Base-by-base conservation (phyloP, 139 green algal species). In the Micromonas commoda region DNA sequence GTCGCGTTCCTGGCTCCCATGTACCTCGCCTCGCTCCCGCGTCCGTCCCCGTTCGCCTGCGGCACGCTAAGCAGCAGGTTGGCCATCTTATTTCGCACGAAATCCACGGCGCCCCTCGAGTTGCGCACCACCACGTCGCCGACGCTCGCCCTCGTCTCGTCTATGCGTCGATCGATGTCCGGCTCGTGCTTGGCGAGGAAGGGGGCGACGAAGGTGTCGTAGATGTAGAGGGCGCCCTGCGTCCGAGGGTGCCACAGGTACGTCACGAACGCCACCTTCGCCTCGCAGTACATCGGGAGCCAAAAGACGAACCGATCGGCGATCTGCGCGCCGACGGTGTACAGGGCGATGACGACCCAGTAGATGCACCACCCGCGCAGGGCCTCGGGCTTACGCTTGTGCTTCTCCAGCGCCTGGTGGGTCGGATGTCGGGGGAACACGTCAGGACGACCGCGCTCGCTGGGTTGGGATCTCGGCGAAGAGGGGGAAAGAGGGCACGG, bases 241-340 rank as follows among this genome's bases (percentile, higher is more conserved):
- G 61, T 72, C 33, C 65, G 73, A 20, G 84, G 84, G 57, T 82
- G 68, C 86, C 88, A 91, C 26, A 91, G 76, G 34, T 86, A 91
- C 2, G 86, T 54, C 24, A 84, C 83, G 53, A 87, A 82, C 9
- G 77, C 79, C 16, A 91, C 73, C 38, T 75, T 35, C 68, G 68
- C 31, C 68, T 85, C 79, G 38, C 86, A 86, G 73, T 90, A 91
- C n/a, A 91, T 71, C 2, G 85, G 86, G 31, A 90, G 26, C 79
- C 85, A 89, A 34, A 68, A 72, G 2, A 74, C 4, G 31, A 76
- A 76, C 68, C 20, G 34, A n/a, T 81, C 76, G 4, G 31, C 34
- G 32, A 68, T 39, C 21, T 57, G 67, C 5, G 39, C 65, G 38
- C 28, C n/a, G 1, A 60, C 52, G 2, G 38, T 51, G 9, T 28